Evolutionary conservation across 768 basidiomycete species (phyloP).

Genomic region (Sarcomyxa edulis): DNA sequence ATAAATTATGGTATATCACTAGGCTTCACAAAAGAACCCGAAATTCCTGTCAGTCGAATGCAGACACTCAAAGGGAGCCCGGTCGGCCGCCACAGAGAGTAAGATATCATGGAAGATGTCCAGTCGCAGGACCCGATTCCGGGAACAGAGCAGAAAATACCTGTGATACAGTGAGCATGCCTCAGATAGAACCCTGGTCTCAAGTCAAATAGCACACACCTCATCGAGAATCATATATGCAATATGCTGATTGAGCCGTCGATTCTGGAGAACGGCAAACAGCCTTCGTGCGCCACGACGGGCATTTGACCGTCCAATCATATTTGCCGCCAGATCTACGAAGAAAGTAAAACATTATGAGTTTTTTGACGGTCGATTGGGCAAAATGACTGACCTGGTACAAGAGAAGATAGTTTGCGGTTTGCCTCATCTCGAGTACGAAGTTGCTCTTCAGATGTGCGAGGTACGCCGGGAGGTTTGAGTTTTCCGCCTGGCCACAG

Average conservation of each 20-base stretch:
- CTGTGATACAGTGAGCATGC: conserved; percentile 22
- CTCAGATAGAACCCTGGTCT: background rate
- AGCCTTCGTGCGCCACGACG: conserved; percentile 88
- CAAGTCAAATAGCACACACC: conserved; percentile 35
- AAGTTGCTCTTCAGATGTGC: conserved; percentile 76
- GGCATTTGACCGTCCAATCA: conserved; percentile 97
- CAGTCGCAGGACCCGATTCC: conserved; percentile 25
- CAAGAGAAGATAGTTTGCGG: conserved; percentile 81
- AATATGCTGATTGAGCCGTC: conserved; percentile 91
- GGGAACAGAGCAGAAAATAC: conserved; percentile 59
- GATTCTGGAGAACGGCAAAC: conserved; percentile 91
- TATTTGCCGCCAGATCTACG: conserved; percentile 89
- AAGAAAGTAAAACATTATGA: conserved; percentile 4
- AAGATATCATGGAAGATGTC: conserved; percentile 6
- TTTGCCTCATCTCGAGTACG: conserved; percentile 84
- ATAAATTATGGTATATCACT: no score
- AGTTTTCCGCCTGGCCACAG: conserved; percentile 87
- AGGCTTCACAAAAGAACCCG: no score
- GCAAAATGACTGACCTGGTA: conserved; percentile 62
- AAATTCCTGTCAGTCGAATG: conserved; percentile 3
- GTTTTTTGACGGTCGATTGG: background rate
- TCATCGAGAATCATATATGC: conserved; percentile 87
- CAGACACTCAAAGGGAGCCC: background rate
- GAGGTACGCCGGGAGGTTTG: conserved; percentile 51
- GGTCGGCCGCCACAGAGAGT: conserved; percentile 7